Base-by-base conservation (phyloP, 1,139 yeast genomes). In the Taphrina pruni region DNA sequence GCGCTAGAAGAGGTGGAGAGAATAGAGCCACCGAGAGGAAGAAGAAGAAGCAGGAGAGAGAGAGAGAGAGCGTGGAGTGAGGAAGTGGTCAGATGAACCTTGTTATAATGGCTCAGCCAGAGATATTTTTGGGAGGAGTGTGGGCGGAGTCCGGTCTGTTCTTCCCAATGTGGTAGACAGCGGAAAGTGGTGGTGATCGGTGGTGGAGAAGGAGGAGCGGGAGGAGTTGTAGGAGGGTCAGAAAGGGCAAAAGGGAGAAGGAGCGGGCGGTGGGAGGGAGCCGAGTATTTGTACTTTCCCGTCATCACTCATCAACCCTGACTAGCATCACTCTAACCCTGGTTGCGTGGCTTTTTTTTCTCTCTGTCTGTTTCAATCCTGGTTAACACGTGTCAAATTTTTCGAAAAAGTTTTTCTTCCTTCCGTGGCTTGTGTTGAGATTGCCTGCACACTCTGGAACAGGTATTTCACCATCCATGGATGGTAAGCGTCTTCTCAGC, bases 221-320 rank as follows among this genome's bases (percentile, higher is more conserved):
- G n/a, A 50, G 54, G 36, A n/a, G 54, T n/a, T 6, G 32, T 2
- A 11, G 36, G 54, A 50, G 36, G 36, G 36, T 8, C 20, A 20
- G 51, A 35, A 9, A 35, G 54, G 36, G 36, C 54, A 50, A 26
- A 50, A 50, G 36, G 36, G 36, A 50, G 54, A 50, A 21, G 36
- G 36, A 50, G 32, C 54, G 54, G 54, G 54, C 54, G 54, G 54
- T 50, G 54, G 54, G 54, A 50, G 54, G 54, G 54, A 50, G 54
- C 54, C 54, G 54, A 50, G 54, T 50, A 50, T 50, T 50, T 50
- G 54, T 50, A 50, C 54, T 50, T 50, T 50, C 54, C 54, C 11
- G n/a, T n/a, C 54, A 50, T 50, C 54, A 50, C 54, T 26, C 54
- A 9, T n/a, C 54, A 50, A 21, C 54, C 54, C 54, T 26, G 54